These are phyloP conservation scores for Thermoascus crustaceus DNA, from an alignment of 2,329 filamentous ascomycete species.

Conservation along the genomic window DNA sequence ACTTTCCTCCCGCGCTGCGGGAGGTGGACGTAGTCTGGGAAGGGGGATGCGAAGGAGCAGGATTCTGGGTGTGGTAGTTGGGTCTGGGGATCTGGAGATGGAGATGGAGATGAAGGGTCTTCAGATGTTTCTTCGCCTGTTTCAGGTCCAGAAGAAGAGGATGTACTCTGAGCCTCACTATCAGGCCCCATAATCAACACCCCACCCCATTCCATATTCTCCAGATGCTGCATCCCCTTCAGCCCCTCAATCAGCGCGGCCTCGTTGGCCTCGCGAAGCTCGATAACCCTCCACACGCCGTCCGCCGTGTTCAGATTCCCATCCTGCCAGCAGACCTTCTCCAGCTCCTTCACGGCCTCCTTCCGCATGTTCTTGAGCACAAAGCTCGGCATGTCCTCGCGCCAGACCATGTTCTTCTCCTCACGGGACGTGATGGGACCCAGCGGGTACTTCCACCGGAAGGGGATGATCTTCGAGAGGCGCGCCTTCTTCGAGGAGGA, in stretches of 20 bases:
- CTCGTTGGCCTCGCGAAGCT: conserved; percentile 13
- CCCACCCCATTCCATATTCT: conserved; percentile 23
- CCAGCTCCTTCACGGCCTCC: conserved; percentile 29
- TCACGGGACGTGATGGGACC: conserved; percentile 19
- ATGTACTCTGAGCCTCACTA: too few species aligned
- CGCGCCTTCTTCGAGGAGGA: conserved; percentile 9
- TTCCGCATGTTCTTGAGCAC: conserved; percentile 31
- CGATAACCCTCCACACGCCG: conserved; percentile 22
- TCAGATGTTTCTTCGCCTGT: background rate
- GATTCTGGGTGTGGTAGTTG: background rate
- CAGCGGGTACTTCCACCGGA: conserved; percentile 26
- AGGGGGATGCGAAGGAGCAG: conserved; percentile 3
- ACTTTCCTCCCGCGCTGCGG: conserved; percentile 22
- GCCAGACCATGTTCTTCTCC: conserved; percentile 34
- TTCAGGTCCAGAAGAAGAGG: too few species aligned
- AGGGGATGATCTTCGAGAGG: conserved; percentile 22
- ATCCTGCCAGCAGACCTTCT: conserved; percentile 19
- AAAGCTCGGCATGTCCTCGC: conserved; percentile 40
- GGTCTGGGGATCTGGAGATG: too few species aligned
- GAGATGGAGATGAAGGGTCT: background rate
- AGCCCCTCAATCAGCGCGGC: conserved; percentile 16
- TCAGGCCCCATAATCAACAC: conserved; percentile 18
- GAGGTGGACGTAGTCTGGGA: conserved; percentile 23
- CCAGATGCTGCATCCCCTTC: conserved; percentile 13
- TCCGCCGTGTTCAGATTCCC: conserved; percentile 11